Base-by-base conservation (phyloP, 2,329 filamentous ascomycete genomes). In the Colletotrichum trifolii region DNA sequence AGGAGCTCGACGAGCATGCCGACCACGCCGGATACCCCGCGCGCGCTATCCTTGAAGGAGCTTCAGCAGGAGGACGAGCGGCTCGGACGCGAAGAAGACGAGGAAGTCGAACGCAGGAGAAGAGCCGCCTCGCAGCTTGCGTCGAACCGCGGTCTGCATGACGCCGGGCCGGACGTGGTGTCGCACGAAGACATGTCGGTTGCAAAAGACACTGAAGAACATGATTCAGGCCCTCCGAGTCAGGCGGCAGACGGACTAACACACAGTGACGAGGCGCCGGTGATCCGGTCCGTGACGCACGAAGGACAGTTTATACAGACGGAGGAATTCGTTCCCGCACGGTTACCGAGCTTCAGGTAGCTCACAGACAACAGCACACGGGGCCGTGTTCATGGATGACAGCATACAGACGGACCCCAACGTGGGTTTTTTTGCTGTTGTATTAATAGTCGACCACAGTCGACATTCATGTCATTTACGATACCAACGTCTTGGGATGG, bases 321-420 rank as follows among this genome's bases (percentile, higher is more conserved):
- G 10, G 69, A 73, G 17, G 75, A 76, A 2, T 89, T 89, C 69
- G 78, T 89, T 25, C 87, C 87, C 4, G 87, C 87, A 40, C 80
- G 86, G 64, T 73, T 90, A 64, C 87, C 87, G 42, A 80, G 81
- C 58, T 86, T 89, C 76, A 77, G 77, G 68, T 86, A 67, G 47
- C 47, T 56, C 58, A 49, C 56, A 43, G 59, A 66, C 46, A n/a
- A 45, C 35, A 25, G 36, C 33, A 47, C 46, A 58, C 43, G 55
- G 55, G 46, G 38, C 47, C 46, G 43, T 34, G 25, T 25, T 11
- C n/a, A 56, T 53, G 33, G 52, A 63, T 42, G 15, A 36, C 25
- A 34, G 47, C 38, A 50, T 36, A 57, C 54, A 50, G 55, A 50
- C 50, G 46, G 55, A 50, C 38, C 55, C 55, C 40, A 56, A 34